phyloP scores from a whole-genome alignment of 169 alveolate species.

The Cryptosporidium canis region DNA sequence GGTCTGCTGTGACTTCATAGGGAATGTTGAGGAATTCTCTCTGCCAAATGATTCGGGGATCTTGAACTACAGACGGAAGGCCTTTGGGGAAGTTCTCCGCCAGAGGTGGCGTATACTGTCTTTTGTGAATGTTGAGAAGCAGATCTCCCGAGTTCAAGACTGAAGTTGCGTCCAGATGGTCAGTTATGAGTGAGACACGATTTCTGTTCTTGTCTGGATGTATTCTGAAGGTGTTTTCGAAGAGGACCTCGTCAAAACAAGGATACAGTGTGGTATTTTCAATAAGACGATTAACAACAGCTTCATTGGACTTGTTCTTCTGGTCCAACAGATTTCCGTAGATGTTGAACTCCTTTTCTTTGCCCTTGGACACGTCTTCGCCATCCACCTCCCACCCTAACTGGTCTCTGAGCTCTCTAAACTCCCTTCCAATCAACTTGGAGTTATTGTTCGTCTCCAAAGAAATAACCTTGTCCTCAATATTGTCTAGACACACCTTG shows the following conservation, averaged over 20 bases:
- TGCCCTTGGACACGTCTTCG: neutral
- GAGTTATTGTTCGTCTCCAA: neutral
- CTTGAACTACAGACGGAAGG: conserved; percentile 49
- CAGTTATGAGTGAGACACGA: conserved; percentile 40
- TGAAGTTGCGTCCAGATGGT: conserved; percentile 43
- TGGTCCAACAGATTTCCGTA: conserved; percentile 11
- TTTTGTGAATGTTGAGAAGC: conserved; percentile 21
- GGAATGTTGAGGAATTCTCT: conserved; percentile 41
- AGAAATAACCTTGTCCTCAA: conserved; percentile 10
- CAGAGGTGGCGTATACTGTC: conserved; percentile 66
- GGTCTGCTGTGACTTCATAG: conserved; percentile 50
- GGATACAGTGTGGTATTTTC: conserved; percentile 64
- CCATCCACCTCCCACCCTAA: conserved; percentile 46
- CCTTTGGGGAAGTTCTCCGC: conserved; percentile 71
- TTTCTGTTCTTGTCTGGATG: conserved; percentile 35
- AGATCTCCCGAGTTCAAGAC: conserved; percentile 42
- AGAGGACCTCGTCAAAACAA: conserved; percentile 63
- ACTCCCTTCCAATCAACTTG: conserved; percentile 4
- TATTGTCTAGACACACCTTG: conserved; percentile 9
- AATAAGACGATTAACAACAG: conserved; percentile 20
- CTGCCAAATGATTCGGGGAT: conserved; percentile 66
- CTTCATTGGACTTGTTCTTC: neutral
- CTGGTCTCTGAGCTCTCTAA: conserved; percentile 8
- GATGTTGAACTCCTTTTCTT: conserved; percentile 30
- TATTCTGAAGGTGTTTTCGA: conserved; percentile 55